Percentiles rank a stretch among this genome's conserved stretches.
phyloP scores from a whole-genome alignment of 148 eudicot genomes.

The Pouteria glomerata region DNA sequence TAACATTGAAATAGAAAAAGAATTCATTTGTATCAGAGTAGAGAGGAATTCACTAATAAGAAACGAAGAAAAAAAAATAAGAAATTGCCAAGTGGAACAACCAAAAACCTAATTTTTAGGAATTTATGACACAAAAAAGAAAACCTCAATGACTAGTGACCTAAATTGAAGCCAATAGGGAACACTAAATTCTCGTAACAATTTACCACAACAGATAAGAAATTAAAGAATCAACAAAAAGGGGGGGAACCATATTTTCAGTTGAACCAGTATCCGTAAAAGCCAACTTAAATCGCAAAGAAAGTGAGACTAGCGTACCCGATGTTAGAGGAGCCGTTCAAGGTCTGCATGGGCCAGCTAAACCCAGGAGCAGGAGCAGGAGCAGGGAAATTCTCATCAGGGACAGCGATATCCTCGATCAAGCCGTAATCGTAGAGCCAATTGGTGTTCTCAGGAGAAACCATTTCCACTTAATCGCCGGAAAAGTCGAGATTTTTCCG shows the following conservation, averaged over 20 bases:
- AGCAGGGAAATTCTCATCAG: conserved; percentile 40
- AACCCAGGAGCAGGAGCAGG: conserved; percentile 47
- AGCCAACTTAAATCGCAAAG: neutral
- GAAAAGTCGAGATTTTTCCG: conserved; percentile 20
- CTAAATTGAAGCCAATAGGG: neutral
- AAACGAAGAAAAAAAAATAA: neutral
- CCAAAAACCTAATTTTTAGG: neutral
- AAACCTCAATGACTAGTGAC: neutral
- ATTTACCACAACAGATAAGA: neutral
- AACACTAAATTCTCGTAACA: neutral
- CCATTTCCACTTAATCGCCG: conserved; percentile 40
- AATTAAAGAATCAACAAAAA: conserved; percentile 4
- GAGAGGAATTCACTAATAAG: neutral
- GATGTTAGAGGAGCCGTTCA: conserved; percentile 45
- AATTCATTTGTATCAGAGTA: too few relatives aligned
- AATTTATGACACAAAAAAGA: neutral
- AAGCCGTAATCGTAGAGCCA: conserved; percentile 60
- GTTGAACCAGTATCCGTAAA: neutral
- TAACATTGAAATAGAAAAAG: neutral
- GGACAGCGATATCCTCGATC: conserved; percentile 46
- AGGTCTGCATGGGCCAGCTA: conserved; percentile 47
- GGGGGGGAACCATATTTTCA: conserved; percentile 4
- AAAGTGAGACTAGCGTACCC: conserved; percentile 29
- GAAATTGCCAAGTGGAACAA: neutral
- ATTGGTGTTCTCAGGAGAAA: conserved; percentile 58